Conservation (phyloP, 495 filamentous ascomycete genomes). For the Mycothermus thermophilus region DNA sequence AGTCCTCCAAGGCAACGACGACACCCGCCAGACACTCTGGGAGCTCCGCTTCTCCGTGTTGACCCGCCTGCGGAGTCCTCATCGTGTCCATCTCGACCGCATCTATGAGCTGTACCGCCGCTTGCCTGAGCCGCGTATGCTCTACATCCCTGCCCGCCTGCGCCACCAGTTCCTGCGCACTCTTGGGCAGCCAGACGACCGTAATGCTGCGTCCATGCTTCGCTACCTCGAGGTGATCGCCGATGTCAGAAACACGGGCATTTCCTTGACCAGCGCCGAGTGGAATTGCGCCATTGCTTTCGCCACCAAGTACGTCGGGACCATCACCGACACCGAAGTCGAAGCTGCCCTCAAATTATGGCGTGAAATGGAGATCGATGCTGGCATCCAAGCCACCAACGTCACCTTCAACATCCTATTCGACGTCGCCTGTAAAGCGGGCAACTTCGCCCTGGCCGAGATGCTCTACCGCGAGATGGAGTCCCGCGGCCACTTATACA, state of each 20-base stretch:
- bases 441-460: constrained; percentile 68
- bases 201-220: constrained; percentile 48
- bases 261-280: constrained; percentile 49
- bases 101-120: constrained; percentile 31
- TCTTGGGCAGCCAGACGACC: constrained; percentile 48
- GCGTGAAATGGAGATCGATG: constrained; percentile 73
- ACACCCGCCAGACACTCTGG: constrained; percentile 13
- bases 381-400: constrained; percentile 45
- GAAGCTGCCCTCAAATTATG: constrained; percentile 66
- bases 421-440: constrained; percentile 70
- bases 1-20: constrained; percentile 11
- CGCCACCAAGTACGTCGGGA: constrained; percentile 53
- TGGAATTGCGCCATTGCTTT: constrained; percentile 80
- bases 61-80: constrained; percentile 19
- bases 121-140: constrained; percentile 47
- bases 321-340: constrained; percentile 47
- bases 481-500: constrained; percentile 45
- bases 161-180: constrained; percentile 53
- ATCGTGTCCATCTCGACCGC: constrained; percentile 20
- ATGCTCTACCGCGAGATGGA: constrained; percentile 73
- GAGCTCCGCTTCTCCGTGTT: constrained; percentile 22
- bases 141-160: constrained; percentile 41
- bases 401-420: constrained; percentile 89
- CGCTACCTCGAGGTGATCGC: constrained; percentile 73
- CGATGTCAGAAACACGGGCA: constrained; percentile 55